A percentile compares a stretch with the other conserved stretches of the same genome.
These are phyloP conservation scores for Torulaspora maleeae DNA, from an alignment of 805 yeast genomes.

Conservation along the genomic window DNA sequence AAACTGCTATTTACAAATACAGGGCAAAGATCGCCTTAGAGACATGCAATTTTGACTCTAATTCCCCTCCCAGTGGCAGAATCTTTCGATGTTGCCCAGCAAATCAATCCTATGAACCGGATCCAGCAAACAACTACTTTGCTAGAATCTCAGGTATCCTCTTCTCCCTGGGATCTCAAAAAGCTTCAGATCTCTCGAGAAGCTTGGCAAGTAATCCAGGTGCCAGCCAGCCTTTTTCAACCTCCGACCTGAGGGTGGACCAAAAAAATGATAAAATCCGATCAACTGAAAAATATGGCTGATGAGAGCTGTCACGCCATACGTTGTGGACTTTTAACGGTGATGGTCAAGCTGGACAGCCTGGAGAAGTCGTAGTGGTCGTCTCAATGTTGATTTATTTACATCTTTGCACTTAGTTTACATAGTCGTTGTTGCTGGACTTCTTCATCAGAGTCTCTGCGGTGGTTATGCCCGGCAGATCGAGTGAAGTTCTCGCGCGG, in stretches of 20 bases:
- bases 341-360: not conserved
- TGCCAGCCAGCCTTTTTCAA: conserved; percentile 6
- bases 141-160: not conserved
- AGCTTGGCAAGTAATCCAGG: not conserved
- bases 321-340: not conserved
- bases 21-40: not conserved
- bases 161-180: not conserved
- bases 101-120: not conserved
- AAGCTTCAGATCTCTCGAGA: not conserved
- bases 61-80: not conserved
- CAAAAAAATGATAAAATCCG: conserved; percentile 4
- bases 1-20: not conserved
- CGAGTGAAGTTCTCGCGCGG: conserved; percentile 40
- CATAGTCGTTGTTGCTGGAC: conserved; percentile 10
- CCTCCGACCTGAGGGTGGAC: not conserved
- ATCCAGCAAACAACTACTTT: not conserved
- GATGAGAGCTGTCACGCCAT: not conserved
- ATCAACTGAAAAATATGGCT: not conserved
- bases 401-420: conserved; percentile 1
- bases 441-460: conserved; percentile 35
- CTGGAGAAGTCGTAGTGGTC: not conserved
- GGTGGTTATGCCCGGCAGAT: conserved; percentile 40
- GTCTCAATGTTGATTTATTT: not conserved
- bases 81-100: not conserved
- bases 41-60: not conserved